phyloP scores from a whole-genome alignment of 192 early-diverging fungal species.

The Glomus cerebriforme region DNA sequence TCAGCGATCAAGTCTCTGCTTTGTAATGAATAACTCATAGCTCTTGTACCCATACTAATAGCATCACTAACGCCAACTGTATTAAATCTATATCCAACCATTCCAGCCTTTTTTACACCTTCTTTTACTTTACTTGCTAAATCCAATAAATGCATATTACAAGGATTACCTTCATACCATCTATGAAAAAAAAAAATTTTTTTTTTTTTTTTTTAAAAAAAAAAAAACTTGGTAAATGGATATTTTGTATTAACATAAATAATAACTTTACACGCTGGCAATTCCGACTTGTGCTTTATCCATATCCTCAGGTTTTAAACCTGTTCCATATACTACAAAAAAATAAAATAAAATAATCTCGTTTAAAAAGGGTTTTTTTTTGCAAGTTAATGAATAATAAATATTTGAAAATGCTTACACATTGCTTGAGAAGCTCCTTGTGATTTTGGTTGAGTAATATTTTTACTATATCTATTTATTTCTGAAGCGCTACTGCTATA shows the following conservation, averaged over 20 bases:
- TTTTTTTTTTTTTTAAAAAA: neutral
- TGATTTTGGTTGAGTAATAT: conserved; percentile 91
- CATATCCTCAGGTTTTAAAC: conserved; percentile 81
- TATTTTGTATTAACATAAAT: neutral
- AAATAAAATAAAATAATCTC: too few species aligned
- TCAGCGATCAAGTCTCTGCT: conserved; percentile 98
- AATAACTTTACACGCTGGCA: conserved; percentile 77
- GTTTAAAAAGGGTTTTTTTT: too few species aligned
- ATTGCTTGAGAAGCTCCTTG: conserved; percentile 98
- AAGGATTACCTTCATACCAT: conserved; percentile 99
- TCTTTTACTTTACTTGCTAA: conserved; percentile 88
- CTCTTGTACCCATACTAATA: conserved; percentile 95
- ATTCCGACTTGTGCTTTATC: conserved; percentile 94
- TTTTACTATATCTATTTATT: conserved; percentile 83
- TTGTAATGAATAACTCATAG: conserved; percentile 97
- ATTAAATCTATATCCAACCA: conserved; percentile 97
- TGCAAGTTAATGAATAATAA: too few species aligned
- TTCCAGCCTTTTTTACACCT: conserved; percentile 84
- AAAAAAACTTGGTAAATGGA: neutral
- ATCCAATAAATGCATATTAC: conserved; percentile 98
- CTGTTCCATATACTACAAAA: conserved; percentile 85
- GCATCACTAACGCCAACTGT: conserved; percentile 97
- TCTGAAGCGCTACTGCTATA: conserved; percentile 32
- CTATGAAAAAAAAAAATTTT: conserved; percentile 39
- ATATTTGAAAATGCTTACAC: conserved; percentile 67